Base-by-base conservation (phyloP, 2,329 filamentous ascomycete genomes). In the Colletotrichum theobromicola region DNA sequence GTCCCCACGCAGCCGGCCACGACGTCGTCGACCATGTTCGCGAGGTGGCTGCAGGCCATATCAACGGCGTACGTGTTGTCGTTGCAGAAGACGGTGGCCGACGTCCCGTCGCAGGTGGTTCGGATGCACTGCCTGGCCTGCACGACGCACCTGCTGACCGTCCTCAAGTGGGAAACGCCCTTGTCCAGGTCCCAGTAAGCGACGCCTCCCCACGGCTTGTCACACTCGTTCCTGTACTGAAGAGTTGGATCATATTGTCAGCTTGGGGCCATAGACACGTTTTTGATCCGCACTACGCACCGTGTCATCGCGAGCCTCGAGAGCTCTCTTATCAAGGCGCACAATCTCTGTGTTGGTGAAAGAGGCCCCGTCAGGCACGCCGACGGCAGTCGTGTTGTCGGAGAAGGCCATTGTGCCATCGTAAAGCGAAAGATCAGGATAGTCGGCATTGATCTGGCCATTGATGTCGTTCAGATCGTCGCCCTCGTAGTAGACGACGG, bases 231-330 rank as follows among this genome's bases (percentile, higher is more conserved):
- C 21, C 4, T 57, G 2, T 30, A 4, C 53, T 57, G 53, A 9
- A 57, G 53, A 0, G 3, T 26, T 16, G 4, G 1, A 2, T 24
- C 10, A 28, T 7, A 57, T 5, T 1, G 3, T 57, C 16, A 2
- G 53, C 0, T 57, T 2, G 9, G 26, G 28, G 0, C 9, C 1
- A 26, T 28, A 7, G 1, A 10, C 2, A 0, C 0, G 24, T 12
- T 57, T 57, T 4, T 26, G 13, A 21, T 26, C 28, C 21, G 24
- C 4, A 7, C 16, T 0, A 7, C 15, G 15, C 26, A 57, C 53
- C 26, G 24, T 3, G 53, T 4, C 24, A 2, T 30, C 24, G 16
- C 24, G 0, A n/a, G 1, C 16, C 16, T 57, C 15, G 0, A 57
- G 26, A 26, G 21, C 53, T 30, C 24, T 26, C 24, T 2, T 13